A percentile compares a stretch with the other conserved stretches of the same genome.
Evolutionary conservation across 2,329 filamentous ascomycete genomes (phyloP).

Genomic region (Fusarium sp.): DNA sequence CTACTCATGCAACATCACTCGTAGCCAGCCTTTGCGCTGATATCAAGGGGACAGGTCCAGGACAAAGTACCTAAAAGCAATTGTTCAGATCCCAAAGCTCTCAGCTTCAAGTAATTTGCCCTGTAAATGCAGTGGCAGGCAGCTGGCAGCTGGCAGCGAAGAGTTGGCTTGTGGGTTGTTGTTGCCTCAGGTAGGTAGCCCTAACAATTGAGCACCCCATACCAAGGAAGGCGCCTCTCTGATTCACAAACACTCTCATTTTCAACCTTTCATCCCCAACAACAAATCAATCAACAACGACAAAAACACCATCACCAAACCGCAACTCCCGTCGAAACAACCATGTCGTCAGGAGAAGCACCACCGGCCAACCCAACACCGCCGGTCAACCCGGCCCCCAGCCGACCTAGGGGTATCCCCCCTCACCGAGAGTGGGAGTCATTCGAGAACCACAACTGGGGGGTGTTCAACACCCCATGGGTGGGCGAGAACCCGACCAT

Average conservation of each 20-base stretch:
- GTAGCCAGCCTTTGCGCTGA: not conserved
- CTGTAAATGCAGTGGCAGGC: not conserved
- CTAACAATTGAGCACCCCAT: not conserved
- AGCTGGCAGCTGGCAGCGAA: not conserved
- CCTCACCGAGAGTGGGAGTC: not conserved
- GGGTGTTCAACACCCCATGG: not conserved
- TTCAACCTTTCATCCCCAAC: not conserved
- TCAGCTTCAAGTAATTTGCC: not conserved
- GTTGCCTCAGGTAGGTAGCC: not conserved
- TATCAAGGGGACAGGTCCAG: not conserved
- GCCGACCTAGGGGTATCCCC: not conserved
- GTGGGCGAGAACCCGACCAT: not conserved
- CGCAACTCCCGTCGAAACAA: not conserved
- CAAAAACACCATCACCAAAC: not conserved
- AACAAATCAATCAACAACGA: not conserved
- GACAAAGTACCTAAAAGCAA: not conserved
- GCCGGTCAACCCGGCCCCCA: not conserved
- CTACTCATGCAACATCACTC: no score
- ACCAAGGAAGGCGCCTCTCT: not conserved
- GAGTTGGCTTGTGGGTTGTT: not conserved
- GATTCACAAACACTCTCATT: not conserved
- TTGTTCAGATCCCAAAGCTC: not conserved
- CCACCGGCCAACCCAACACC: not conserved
- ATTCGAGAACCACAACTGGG: not conserved
- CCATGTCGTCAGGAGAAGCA: not conserved